Percentiles rank a stretch among this genome's conserved stretches.
phyloP scores from a whole-genome alignment of 2,329 filamentous ascomycete species.

The Cadophora luteo-olivacea region DNA sequence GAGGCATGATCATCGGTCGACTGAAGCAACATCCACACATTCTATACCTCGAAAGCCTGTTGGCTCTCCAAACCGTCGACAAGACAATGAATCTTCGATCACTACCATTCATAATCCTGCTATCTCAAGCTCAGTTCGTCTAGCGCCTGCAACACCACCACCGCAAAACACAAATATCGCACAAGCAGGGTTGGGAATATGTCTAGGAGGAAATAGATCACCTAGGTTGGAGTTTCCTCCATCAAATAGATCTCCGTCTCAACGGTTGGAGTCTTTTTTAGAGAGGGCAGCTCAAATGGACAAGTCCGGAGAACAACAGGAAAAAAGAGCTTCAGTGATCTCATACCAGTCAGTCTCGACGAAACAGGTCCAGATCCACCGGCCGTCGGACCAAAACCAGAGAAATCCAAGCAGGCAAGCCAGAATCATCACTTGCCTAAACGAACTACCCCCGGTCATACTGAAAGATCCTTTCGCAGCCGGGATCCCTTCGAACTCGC shows the following conservation, averaged over 20 bases:
- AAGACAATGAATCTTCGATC: conserved; percentile 42
- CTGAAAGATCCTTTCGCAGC: conserved; percentile 35
- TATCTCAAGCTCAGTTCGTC: conserved; percentile 5
- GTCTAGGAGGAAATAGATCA: neutral
- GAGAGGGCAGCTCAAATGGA: conserved; percentile 18
- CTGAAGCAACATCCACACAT: neutral
- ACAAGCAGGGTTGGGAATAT: neutral
- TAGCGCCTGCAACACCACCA: neutral
- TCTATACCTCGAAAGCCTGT: conserved; percentile 28
- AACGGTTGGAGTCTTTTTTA: conserved; percentile 24
- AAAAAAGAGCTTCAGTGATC: conserved; percentile 47
- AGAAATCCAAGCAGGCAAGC: conserved; percentile 25
- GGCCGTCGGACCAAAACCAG: conserved; percentile 40
- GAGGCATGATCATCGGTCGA: conserved; percentile 17
- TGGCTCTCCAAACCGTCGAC: conserved; percentile 26
- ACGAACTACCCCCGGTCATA: conserved; percentile 34
- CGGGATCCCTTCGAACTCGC: conserved; percentile 27
- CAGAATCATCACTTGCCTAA: conserved; percentile 31
- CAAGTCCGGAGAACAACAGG: conserved; percentile 30
- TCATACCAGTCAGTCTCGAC: conserved; percentile 48
- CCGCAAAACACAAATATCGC: neutral
- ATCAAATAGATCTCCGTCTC: conserved; percentile 14
- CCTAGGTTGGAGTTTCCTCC: neutral
- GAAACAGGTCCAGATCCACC: conserved; percentile 42
- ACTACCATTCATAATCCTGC: conserved; percentile 47